Conservation (phyloP, 1,284 basidiomycete genomes). For the Apiotrichum domesticum region DNA sequence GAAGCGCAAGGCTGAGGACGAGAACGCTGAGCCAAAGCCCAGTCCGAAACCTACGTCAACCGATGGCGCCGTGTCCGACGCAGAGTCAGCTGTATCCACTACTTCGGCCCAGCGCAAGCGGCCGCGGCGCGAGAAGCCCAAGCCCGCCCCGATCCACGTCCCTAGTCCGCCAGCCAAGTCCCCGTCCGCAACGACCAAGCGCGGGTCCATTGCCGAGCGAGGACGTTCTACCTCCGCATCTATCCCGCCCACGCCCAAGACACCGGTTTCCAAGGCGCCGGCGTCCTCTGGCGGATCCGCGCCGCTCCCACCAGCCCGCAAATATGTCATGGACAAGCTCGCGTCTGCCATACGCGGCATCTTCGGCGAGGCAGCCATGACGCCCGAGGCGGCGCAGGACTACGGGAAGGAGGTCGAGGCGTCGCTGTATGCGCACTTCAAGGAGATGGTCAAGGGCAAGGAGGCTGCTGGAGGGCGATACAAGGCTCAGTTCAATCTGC, state of each 20-base stretch:
- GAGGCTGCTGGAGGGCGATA: constrained; percentile 33
- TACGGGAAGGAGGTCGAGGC: constrained; percentile 31
- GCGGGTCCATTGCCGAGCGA: neutral
- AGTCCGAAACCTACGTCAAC: neutral
- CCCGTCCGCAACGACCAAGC: neutral
- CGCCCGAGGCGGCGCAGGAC: constrained; percentile 13
- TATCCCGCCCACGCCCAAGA: neutral
- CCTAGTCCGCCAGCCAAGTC: neutral
- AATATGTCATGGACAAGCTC: constrained; percentile 34
- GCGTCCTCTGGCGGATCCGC: neutral
- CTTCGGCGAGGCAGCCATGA: constrained; percentile 22
- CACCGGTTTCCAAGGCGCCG: neutral
- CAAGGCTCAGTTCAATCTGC: constrained; percentile 42
- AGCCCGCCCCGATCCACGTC: neutral
- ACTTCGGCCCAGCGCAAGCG: neutral
- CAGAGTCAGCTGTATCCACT: neutral
- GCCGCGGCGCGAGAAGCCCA: neutral
- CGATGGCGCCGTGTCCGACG: neutral
- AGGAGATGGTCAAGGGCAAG: constrained; percentile 34
- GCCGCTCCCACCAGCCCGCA: constrained; percentile 28
- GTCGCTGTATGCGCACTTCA: constrained; percentile 29
- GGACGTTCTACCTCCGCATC: neutral
- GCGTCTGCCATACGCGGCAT: constrained; percentile 18
- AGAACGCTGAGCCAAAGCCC: neutral
- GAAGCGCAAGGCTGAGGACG: neutral